Base-by-base conservation (phyloP, 192 early-diverging fungal genomes). In the Geranomyces variabilis region DNA sequence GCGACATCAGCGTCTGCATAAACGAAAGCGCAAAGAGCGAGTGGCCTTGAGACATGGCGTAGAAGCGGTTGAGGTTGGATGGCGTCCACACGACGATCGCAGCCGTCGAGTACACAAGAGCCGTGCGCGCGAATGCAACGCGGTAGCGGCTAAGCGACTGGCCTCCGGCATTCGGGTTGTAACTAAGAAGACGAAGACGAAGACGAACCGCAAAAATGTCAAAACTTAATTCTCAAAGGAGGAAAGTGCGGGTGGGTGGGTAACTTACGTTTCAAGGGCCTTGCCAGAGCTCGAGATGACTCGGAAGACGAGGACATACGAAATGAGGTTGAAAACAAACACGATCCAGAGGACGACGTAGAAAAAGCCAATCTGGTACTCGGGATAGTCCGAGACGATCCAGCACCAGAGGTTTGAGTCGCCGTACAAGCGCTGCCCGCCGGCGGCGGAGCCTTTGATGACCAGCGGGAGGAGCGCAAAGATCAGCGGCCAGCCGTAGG, bases 1-100 rank as follows among this genome's bases (percentile, higher is more conserved):
- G 74, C n/a, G 74, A 75, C 34, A 75, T 59, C 30, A 75, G 0
- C 14, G 63, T 67, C 49, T 75, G 74, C 31, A 63, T 15, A 5
- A 69, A 14, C 24, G 64, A 44, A n/a, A 75, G 48, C 12, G 28
- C n/a, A 41, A 59, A 75, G 24, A 58, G 28, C 13, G 74, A n/a
- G 29, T 21, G 9, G 34, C 74, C 74, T 0, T 41, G 21, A 3
- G 60, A 36, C 31, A 75, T 30, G 19, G 29, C 19, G 24, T 53
- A 34, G 31, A 75, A 59, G 26, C 74, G 63, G 74, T 75, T 75
- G 58, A 75, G 14, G 33, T 43, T 60, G 19, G 74, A 75, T 24
- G 74, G 74, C 1, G 67, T 69, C 74, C 74, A 75, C n/a, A 75
- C 67, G 33, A 69, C 43, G 34, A 75, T 43, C 30, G 62, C 68